Conservation (phyloP, 345 rosid genomes). For the Eucalyptus melliodora region DNA sequence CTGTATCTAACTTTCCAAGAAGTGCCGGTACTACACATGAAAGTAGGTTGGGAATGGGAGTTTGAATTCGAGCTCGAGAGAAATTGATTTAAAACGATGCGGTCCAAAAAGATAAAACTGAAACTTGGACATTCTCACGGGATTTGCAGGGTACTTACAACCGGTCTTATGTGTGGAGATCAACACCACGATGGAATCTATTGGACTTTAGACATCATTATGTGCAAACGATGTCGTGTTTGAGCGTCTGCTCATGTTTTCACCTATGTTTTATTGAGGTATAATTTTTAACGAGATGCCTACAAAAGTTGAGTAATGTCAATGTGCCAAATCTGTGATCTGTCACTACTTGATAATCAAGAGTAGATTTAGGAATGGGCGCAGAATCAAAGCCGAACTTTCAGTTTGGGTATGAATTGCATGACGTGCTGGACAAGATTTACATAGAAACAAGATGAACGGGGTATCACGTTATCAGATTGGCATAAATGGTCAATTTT, state of each 20-base stretch:
- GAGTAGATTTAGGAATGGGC: neutral
- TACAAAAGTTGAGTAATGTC: neutral
- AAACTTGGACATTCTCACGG: neutral
- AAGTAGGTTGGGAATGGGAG: neutral
- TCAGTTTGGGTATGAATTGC: neutral
- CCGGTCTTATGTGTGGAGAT: neutral
- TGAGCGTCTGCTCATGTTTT: neutral
- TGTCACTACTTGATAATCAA: neutral
- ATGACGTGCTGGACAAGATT: neutral
- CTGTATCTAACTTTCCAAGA: neutral
- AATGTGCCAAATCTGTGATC: neutral
- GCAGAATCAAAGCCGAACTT: neutral
- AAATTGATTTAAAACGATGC: neutral
- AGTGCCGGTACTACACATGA: neutral
- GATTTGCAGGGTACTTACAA: neutral
- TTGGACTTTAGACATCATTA: neutral
- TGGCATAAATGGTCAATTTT: neutral
- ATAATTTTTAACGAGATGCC: neutral
- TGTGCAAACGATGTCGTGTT: neutral
- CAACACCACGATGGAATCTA: neutral
- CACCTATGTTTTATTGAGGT: neutral
- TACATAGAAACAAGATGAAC: neutral
- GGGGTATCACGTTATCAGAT: neutral
- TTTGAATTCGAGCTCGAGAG: neutral
- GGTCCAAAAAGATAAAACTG: neutral